Evolutionary conservation across 2,329 filamentous ascomycete species (phyloP).

Genomic region (Beauveria sp.): DNA sequence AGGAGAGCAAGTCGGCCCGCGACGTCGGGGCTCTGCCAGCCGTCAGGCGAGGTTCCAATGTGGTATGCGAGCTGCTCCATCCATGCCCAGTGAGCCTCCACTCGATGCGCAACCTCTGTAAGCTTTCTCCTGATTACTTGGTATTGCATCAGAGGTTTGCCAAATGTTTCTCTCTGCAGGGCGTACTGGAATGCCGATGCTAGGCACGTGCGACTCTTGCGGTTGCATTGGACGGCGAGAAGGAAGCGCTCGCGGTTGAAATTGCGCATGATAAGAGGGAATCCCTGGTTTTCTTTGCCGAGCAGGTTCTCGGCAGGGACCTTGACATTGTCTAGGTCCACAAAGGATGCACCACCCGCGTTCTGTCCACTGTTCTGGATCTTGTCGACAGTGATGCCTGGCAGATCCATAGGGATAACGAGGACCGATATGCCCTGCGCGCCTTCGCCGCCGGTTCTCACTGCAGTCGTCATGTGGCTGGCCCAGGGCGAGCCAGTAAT

Average conservation of each 20-base stretch:
- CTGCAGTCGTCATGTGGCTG: conserved; percentile 54
- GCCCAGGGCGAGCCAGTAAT: conserved; percentile 57
- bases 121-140: conserved; percentile 55
- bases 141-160: conserved; percentile 47
- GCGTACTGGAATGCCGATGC: conserved; percentile 46
- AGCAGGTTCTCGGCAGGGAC: conserved; percentile 47
- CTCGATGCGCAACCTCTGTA: conserved; percentile 48
- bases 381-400: conserved; percentile 43
- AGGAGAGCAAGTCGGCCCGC: conserved; percentile 24
- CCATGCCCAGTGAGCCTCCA: conserved; percentile 56
- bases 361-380: conserved; percentile 62
- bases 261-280: conserved; percentile 51
- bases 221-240: conserved; percentile 48
- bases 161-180: conserved; percentile 47
- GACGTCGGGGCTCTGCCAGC: conserved; percentile 25
- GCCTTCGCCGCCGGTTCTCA: conserved; percentile 49
- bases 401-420: conserved; percentile 43
- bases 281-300: conserved; percentile 47
- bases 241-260: conserved; percentile 54
- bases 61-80: conserved; percentile 54
- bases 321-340: conserved; percentile 47
- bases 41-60: conserved; percentile 26
- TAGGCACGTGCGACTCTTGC: conserved; percentile 48
- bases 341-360: conserved; percentile 52
- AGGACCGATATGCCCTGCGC: conserved; percentile 48